Evolutionary conservation across 2,329 filamentous ascomycete species (phyloP), one percentile per base, ranked within the genome.

Genomic region (Ophiostoma sp.): DNA sequence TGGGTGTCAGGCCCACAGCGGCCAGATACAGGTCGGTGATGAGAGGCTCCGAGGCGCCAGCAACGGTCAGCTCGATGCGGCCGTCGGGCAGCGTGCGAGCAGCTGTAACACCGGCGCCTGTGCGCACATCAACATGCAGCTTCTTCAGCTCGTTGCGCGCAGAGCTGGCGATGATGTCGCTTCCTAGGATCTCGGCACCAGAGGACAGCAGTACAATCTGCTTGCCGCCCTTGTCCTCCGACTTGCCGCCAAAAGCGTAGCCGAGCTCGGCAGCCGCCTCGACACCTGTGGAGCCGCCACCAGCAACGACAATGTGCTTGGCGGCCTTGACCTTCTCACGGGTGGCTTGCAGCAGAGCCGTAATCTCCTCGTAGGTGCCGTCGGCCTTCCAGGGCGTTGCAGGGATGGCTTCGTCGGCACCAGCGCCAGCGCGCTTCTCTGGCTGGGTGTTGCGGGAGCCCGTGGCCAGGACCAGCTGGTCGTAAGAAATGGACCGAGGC

Each of bases 401-500:
- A 12, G 72, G 36, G 72, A 85, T 79, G 39, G 78, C 75, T 36
- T 78, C 76, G n/a, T 77, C 74, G 25, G 82, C 81, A 36, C 81
- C 78, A 59, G 81, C 79, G 1, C 33, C 63, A 1, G 11, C 19
- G 4, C 59, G 12, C 36, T 33, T 66, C 36, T 17, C 15, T 3
- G 59, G 59, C 12, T 72, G 25, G 12, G 52, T 70, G 63, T 57
- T 69, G 75, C 84, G 83, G 22, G 87, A 81, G 59, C 88, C 88
- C 0, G 87, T 90, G 19, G 87, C 87, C 55, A 90, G 79, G 57
- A 90, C 85, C 64, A 90, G 84, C 75, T 89, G 86, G 79, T 88
- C 86, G 78, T 90, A 90, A 69, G 78, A 70, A 15, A 87, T 69
- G 17, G 77, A 77, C 50, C 80, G 80, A 72, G 79, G 75, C 36